These are phyloP conservation scores for Ogataea pignaliae DNA, from an alignment of 805 yeast genomes.

Conservation along the genomic window DNA sequence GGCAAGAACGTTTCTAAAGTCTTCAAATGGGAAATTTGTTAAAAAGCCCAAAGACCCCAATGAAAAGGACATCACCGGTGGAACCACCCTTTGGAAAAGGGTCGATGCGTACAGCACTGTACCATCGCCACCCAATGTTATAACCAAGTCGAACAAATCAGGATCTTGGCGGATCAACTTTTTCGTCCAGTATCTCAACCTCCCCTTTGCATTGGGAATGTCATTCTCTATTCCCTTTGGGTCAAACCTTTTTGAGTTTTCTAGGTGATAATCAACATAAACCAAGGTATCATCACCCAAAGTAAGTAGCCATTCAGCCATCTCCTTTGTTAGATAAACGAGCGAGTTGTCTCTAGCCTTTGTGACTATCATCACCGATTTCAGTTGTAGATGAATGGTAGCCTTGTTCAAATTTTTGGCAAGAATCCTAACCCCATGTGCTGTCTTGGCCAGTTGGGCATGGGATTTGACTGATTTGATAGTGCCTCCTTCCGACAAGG, in stretches of 20 bases:
- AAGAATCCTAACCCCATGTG: conserved; percentile 71
- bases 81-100: conserved; percentile 77
- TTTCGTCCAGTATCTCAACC: conserved; percentile 67
- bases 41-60: conserved; percentile 91
- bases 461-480: conserved; percentile 60
- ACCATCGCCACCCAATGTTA: conserved; percentile 96
- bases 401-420: conserved; percentile 70
- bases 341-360: conserved; percentile 82
- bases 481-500: conserved; percentile 32
- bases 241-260: conserved; percentile 59
- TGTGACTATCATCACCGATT: conserved; percentile 77
- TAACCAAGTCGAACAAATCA: conserved; percentile 63
- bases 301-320: conserved; percentile 69
- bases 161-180: conserved; percentile 44
- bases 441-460: conserved; percentile 73
- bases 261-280: conserved; percentile 70
- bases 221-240: conserved; percentile 46
- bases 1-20: conserved; percentile 56
- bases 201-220: conserved; percentile 39
- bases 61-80: conserved; percentile 86
- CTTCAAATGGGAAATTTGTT: conserved; percentile 78
- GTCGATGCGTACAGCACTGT: conserved; percentile 88
- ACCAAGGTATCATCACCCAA: conserved; percentile 34
- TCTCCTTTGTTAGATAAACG: conserved; percentile 69
- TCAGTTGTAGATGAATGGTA: conserved; percentile 64